Evolutionary conservation across 129 eudicot genomes (phyloP).

Genomic region (Flaveria sonorensis): DNA sequence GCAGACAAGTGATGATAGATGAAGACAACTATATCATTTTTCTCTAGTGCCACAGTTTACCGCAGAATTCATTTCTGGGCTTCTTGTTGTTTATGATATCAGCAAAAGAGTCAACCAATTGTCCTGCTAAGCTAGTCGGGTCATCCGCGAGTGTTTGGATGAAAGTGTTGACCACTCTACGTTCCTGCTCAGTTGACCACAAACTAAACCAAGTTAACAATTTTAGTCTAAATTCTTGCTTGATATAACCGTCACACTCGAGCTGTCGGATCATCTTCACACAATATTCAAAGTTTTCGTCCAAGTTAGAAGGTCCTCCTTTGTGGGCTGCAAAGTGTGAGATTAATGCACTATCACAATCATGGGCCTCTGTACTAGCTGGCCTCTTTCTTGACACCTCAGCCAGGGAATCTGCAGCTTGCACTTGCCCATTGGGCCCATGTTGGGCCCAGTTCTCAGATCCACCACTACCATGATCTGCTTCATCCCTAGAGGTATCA

Average conservation of each 20-base stretch:
- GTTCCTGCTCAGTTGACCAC: constrained; percentile 80
- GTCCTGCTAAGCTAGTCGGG: constrained; percentile 82
- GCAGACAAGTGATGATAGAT: constrained; percentile 1
- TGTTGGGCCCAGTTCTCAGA: constrained; percentile 55
- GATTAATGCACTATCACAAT: constrained; percentile 65
- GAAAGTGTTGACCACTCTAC: constrained; percentile 79
- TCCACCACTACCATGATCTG: constrained; percentile 65
- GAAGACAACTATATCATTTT: constrained; percentile 3
- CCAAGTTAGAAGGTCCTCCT: constrained; percentile 47
- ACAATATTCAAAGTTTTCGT: constrained; percentile 66
- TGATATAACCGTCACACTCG: constrained; percentile 67
- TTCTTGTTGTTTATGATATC: constrained; percentile 66
- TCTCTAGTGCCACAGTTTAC: constrained; percentile 51
- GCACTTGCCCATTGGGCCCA: constrained; percentile 46
- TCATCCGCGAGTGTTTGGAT: constrained; percentile 72
- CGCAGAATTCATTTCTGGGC: constrained; percentile 58
- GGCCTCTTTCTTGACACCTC: constrained; percentile 51
- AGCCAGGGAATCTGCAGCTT: constrained; percentile 53
- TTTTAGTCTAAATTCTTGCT: constrained; percentile 67
- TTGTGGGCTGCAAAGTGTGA: constrained; percentile 37
- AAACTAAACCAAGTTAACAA: constrained; percentile 88
- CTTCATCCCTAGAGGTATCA: constrained; percentile 61
- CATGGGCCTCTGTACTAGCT: constrained; percentile 53
- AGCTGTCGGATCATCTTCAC: constrained; percentile 74
- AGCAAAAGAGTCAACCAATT: constrained; percentile 76